Base-by-base conservation (phyloP, 73 alveolate genomes). In the Uronychia binucleata region DNA sequence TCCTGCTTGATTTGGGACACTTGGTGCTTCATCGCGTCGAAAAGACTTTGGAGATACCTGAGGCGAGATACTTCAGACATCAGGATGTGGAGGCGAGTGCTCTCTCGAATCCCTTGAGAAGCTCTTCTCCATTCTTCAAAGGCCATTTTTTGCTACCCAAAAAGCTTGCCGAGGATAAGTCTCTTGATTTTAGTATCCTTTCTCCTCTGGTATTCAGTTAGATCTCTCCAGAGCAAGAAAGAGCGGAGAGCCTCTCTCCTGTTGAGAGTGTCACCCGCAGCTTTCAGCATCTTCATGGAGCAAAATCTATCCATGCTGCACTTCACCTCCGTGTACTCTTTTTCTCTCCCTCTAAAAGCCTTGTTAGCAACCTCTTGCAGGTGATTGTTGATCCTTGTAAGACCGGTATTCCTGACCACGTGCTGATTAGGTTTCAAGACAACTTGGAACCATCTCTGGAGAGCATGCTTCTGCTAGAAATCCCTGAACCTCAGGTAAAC, bases 21-120 rank as follows among this genome's bases (percentile, higher is more conserved):
- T 8, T 26, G n/a, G 31, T 86, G 67, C 67, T 46, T 78, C 80
- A 78, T 59, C 14, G 27, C 28, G 79, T 78, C 31, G 77, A 78
- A 86, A 27, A 86, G 84, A 1, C 33, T 59, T n/a, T 83, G 46
- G 28, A 86, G 79, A 57, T 86, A 86, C 59, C 79, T 78, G 67
- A 35, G 74, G 26, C 34, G 59, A 1, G 83, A 26, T 60, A 79
- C 58, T 31, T 86, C n/a, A 28, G 31, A 5, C 28, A 85, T 34
- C 33, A 86, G 58, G 1, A 79, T n/a, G 5, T 60, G 28, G 13
- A 86, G 77, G 46, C 92, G 46, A 5, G 75, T 78, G 28, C 57
- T 30, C 28, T 58, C 57, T 14, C 35, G 80, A 28, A 86, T 30
- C 30, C 35, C 74, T 1, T 57, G 0, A 0, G 33, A 34, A 31